Evolutionary conservation across 345 rosid genomes (phyloP).

Genomic region (Erysimum cheiranthoides): DNA sequence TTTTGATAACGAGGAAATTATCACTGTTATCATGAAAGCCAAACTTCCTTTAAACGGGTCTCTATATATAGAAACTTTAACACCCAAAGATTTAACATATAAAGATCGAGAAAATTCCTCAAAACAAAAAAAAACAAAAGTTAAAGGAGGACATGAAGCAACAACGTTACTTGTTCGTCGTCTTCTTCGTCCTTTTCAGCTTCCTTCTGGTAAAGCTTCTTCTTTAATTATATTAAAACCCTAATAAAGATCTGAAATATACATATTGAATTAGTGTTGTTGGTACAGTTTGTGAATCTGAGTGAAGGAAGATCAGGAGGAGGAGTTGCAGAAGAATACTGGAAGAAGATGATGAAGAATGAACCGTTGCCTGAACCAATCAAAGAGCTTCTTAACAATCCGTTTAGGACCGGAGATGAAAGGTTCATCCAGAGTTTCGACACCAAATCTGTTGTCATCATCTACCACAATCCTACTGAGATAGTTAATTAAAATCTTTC

Average conservation of each 20-base stretch:
- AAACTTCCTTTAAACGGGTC: neutral
- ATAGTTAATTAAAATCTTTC: neutral
- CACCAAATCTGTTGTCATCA: conserved; percentile 42
- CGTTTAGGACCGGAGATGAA: conserved; percentile 38
- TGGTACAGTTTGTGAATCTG: conserved; percentile 46
- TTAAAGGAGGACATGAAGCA: conserved; percentile 37
- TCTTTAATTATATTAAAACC: conserved; percentile 24
- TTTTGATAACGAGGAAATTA: neutral
- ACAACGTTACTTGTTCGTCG: conserved; percentile 38
- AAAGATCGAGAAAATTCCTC: conserved; percentile 28
- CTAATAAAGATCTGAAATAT: conserved; percentile 26
- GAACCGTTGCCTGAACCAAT: conserved; percentile 68
- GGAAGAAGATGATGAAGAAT: conserved; percentile 67
- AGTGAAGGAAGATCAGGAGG: conserved; percentile 55
- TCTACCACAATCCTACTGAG: conserved; percentile 43
- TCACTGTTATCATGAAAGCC: neutral
- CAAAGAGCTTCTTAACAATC: conserved; percentile 48
- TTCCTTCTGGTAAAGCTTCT: conserved; percentile 38
- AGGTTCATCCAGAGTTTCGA: conserved; percentile 34
- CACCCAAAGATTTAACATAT: conserved; percentile 36
- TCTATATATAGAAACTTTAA: conserved; percentile 6
- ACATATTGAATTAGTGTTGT: neutral
- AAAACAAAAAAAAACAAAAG: conserved; percentile 27
- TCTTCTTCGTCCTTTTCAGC: conserved; percentile 39
- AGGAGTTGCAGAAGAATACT: conserved; percentile 58